These are phyloP conservation scores for Eucalyptus guilfoylei DNA, from an alignment of 345 rosid species.

Conservation along the genomic window DNA sequence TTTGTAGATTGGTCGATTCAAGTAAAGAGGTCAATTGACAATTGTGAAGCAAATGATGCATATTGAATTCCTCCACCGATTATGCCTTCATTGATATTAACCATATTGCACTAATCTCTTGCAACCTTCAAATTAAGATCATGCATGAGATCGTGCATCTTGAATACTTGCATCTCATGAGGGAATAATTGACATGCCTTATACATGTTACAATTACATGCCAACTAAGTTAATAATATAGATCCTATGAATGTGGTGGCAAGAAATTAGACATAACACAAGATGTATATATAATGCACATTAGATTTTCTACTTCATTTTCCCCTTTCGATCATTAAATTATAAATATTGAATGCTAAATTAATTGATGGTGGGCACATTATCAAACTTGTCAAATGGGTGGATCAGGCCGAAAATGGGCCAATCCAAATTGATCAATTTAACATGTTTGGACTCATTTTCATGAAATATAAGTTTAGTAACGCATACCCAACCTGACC, in stretches of 20 bases:
- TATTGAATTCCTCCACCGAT: not conserved
- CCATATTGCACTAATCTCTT: not conserved
- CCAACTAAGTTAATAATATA: not conserved
- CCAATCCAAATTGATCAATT: rapidly evolving
- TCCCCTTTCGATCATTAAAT: not conserved
- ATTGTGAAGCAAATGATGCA: not conserved
- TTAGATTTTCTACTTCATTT: not conserved
- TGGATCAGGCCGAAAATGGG: rapidly evolving
- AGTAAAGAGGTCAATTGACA: not conserved
- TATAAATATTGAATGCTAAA: not conserved
- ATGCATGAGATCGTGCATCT: not conserved
- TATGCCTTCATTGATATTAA: not conserved
- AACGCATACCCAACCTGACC: rapidly evolving
- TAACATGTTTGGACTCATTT: no score
- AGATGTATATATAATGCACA: not conserved
- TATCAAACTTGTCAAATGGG: no score
- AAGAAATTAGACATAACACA: not conserved
- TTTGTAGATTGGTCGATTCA: not conserved
- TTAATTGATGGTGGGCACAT: not conserved
- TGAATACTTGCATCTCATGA: not conserved
- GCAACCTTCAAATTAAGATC: not conserved
- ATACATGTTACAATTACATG: not conserved
- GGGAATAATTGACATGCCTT: not conserved
- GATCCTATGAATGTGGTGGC: not conserved
- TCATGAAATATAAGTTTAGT: no score